Evolutionary conservation across 306 rosid genomes (phyloP), one percentile per base, ranked within the genome.

Genomic region (Dalbergia cochinchinensis): DNA sequence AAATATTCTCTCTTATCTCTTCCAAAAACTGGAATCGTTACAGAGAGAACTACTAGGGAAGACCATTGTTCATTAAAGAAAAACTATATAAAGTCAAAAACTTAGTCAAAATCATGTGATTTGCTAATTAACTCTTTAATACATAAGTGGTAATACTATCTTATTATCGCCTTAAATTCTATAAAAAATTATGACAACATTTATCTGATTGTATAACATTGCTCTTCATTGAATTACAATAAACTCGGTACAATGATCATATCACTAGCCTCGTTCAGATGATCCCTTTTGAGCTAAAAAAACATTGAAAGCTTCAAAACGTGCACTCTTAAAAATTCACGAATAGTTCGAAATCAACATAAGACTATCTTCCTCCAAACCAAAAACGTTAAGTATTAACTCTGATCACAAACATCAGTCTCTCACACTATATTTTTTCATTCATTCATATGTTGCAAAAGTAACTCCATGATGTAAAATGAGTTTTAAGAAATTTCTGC

Each of bases 381-480:
- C 37, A 37, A 44, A 51, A 47, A 31, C 64, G 55, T 63, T 20
- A 61, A 14, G 44, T 58, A 26, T 47, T 79, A 33, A 71, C 26
- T 55, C 78, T 61, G 34, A 85, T 50, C 64, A 50, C 61, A 53
- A 53, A 22, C 44, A 80, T 3, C 64, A 47, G 14, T 69, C 20
- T 47, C n/a, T 69, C 39, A 65, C 53, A 73, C 74, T 45, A 51
- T 61, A 41, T 1, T 42, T 82, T 48, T 37, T 48, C 51, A 48
- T 53, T 39, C 58, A 42, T 33, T 64, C 78, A 79, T 73, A 62
- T 54, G 15, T 14, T 53, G 53, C 77, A 31, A 19, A 64, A 78
- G 76, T 57, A 67, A 66, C 45, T 51, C 59, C 59, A 37, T 77
- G 54, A 50, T n/a, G 74, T 69, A 79, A 76, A 76, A 76, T 69